Evolutionary conservation across 768 basidiomycete species (phyloP).

Genomic region (Daedaleopsis nitida): DNA sequence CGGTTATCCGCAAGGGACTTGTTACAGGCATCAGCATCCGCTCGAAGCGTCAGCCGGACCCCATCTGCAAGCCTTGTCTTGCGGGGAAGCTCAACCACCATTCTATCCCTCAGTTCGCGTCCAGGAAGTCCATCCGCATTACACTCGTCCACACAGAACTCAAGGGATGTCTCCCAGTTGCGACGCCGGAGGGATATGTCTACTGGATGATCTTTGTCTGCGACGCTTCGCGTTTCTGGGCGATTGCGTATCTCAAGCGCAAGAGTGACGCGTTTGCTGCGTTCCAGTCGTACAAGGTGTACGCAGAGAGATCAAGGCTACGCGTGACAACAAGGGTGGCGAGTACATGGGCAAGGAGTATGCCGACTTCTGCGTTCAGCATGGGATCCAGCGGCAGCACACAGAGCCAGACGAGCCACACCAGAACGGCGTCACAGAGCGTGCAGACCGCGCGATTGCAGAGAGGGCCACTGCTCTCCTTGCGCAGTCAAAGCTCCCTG

Average conservation of each 20-base stretch:
- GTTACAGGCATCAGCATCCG: constrained; percentile 30
- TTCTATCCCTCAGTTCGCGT: constrained; percentile 12
- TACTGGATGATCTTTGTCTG: constrained; percentile 10
- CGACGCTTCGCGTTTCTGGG: too few relatives aligned
- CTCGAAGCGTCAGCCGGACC: constrained; percentile 23
- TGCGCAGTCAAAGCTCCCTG: constrained; percentile 8
- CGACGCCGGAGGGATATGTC: constrained; percentile 8
- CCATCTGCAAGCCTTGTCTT: constrained; percentile 38
- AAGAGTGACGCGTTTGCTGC: too few relatives aligned
- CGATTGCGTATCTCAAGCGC: constrained; percentile 11
- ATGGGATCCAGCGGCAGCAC: too few relatives aligned
- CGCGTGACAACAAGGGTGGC: too few relatives aligned
- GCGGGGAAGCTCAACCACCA: constrained; percentile 27
- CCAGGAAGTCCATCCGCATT: constrained; percentile 5
- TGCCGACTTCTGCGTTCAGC: too few relatives aligned
- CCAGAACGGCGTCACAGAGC: too few relatives aligned
- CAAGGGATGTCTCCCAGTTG: constrained; percentile 12
- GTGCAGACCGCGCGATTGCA: too few relatives aligned
- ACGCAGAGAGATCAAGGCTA: too few relatives aligned
- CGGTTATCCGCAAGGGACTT: constrained; percentile 16
- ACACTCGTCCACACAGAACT: too few relatives aligned
- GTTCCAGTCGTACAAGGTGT: constrained; percentile 22
- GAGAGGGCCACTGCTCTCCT: constrained; percentile 4
- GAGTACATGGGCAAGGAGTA: too few relatives aligned
- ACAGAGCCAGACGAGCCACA: too few relatives aligned